Evolutionary conservation across 805 yeast species (phyloP), one percentile per base, ranked within the genome.

Genomic region (Blastobotrys terrestris): DNA sequence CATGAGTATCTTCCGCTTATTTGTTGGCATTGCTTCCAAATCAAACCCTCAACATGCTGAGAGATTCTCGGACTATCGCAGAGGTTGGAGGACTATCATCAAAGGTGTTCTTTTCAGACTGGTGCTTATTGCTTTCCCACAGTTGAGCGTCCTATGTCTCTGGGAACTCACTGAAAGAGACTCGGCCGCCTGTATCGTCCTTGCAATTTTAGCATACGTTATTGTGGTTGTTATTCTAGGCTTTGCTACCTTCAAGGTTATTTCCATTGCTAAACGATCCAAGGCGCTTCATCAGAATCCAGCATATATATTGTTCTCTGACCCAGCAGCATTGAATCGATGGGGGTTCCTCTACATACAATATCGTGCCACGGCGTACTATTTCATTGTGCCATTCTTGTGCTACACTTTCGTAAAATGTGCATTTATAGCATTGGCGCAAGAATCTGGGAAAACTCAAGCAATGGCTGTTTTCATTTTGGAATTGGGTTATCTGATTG

Each of bases 331-430:
- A 55, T 76, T 94, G 61, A 88, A 89, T 75, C 80, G 87, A 63
- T 92, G 85, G 72, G 99, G 99, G 0, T 94, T 94, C 70, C 68
- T 94, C 58, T 94, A 94, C 63, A 89, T 90, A 39, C 97, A 90
- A 71, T 94, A 79, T 74, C 78, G 88, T 57, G 97, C 98, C 7
- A 87, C 85, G 51, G 78, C 81, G 56, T 94, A 85, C 71, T 94
- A 85, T 77, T 94, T 92, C 79, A 76, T 91, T 52, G 68, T 79
- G 1, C 80, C 87, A 19, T 67, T 83, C 47, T 72, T 92, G 60
- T 45, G 72, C 6, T 90, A 90, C 67, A 75, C 84, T 45, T 77
- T 91, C 56, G 63, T 85, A 49, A 84, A 91, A 67, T 81, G 96
- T 0, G 73, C 90, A 51, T 81, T 94, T 60, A 90, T 94, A 59